Evolutionary conservation across 2,329 filamentous ascomycete genomes (phyloP), one percentile per base, ranked within the genome.

Genomic region (Chrysoporthe puriensis): DNA sequence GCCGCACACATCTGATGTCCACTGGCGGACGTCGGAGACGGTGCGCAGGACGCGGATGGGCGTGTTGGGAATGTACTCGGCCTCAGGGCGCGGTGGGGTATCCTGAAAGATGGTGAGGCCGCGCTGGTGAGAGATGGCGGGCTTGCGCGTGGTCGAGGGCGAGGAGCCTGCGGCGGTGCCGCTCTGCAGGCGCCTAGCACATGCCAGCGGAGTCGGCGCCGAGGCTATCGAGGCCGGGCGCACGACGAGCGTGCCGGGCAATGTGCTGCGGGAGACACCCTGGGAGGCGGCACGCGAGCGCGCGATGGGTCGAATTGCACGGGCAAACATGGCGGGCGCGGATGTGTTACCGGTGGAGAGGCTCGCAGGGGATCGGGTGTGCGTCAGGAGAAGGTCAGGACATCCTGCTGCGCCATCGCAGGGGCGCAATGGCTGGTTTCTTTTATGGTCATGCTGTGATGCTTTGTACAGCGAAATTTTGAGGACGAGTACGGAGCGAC

Each of bases 21-120:
- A 91, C 73, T 84, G 77, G 43, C 93, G 91, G 57, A 97, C 82
- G 13, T 87, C 83, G 32, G 89, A 81, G 68, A 96, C 89, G 77
- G 92, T 86, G 73, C 92, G 92, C 77, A 97, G 91, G 74, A 97
- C 79, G 69, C 87, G 87, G 71, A 93, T 91, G 3, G 84, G 80
- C 4, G 85, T 84, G 46, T 83, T 82, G 11, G 88, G 84, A 67
- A 90, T 81, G 3, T 80, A 85, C 69, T 85, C 83, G 72, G 71
- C 71, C 46, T 64, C 68, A 43, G 63, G 67, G 69, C 69, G 60
- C 65, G 65, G 50, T 64, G 71, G 63, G 72, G 72, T 50, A 40
- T 61, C 48, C 16, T 63, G 43, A 62, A 43, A 40, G 26, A 62
- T 42, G 36, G 68, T 63, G 62, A 64, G 50, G 43, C 60, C 43